These are phyloP conservation scores for Blastobotrys raffinosifermentans DNA, from an alignment of 1,139 yeast genomes.

Conservation along the genomic window DNA sequence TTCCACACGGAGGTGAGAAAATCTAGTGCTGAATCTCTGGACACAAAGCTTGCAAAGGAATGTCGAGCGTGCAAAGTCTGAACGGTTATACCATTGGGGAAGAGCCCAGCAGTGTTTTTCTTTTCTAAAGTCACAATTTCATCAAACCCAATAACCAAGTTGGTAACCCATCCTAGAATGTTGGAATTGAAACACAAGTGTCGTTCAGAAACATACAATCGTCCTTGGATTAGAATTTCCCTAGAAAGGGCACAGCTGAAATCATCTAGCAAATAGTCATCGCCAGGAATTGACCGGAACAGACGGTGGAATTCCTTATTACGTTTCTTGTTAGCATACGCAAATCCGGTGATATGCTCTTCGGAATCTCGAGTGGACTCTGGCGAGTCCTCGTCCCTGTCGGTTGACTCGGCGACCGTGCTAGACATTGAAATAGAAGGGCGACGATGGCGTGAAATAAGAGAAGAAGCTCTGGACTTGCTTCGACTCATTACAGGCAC, in stretches of 20 bases:
- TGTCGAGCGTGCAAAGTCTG: constrained; percentile 63
- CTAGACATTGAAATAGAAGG: not conserved
- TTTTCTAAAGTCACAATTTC: constrained; percentile 74
- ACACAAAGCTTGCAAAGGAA: constrained; percentile 75
- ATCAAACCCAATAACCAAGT: constrained; percentile 60
- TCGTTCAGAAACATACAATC: constrained; percentile 75
- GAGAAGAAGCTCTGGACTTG: constrained; percentile 12
- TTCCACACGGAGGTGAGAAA: constrained; percentile 45
- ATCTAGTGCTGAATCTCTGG: constrained; percentile 73
- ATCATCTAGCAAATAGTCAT: constrained; percentile 74
- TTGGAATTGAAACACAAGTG: constrained; percentile 88
- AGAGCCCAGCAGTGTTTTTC: constrained; percentile 77
- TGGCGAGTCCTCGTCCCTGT: constrained; percentile 1
- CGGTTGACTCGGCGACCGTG: not conserved
- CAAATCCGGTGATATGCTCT: constrained; percentile 32
- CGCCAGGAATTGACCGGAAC: constrained; percentile 61
- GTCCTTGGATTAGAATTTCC: constrained; percentile 87
- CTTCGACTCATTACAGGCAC: constrained; percentile 12
- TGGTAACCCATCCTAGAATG: constrained; percentile 88
- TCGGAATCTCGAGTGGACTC: constrained; percentile 3
- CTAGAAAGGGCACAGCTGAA: constrained; percentile 85
- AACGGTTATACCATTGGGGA: constrained; percentile 85
- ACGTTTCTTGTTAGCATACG: constrained; percentile 58
- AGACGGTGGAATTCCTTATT: constrained; percentile 74
- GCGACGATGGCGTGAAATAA: constrained; percentile 8